Percentiles rank a stretch among this genome's conserved stretches.
phyloP scores from a whole-genome alignment of 2,329 filamentous ascomycete genomes.

The Orbilia oligospora region DNA sequence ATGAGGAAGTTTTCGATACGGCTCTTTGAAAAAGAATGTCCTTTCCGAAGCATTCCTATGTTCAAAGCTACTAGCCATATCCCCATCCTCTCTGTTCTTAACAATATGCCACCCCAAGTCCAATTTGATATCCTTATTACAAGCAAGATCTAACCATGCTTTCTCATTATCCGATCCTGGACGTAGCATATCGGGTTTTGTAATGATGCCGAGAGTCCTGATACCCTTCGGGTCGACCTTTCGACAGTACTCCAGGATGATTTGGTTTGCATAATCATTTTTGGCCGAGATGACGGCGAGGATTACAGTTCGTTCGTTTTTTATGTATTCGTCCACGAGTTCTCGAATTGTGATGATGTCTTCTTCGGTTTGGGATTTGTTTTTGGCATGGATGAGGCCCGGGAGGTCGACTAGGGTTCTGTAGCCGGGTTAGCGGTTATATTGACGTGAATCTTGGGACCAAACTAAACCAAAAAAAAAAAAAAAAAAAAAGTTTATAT shows the following conservation, averaged over 20 bases:
- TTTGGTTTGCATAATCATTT: slow-evolving; percentile 73
- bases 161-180: slow-evolving; percentile 67
- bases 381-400: slow-evolving; percentile 71
- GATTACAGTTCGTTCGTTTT: slow-evolving; percentile 73
- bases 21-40: slow-evolving; percentile 54
- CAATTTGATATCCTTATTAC: slow-evolving; percentile 48
- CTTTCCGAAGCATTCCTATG: slow-evolving; percentile 43
- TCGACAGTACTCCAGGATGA: slow-evolving; percentile 71
- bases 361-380: slow-evolving; percentile 68
- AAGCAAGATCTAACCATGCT: slow-evolving; percentile 64
- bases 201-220: slow-evolving; percentile 74
- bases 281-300: slow-evolving; percentile 72
- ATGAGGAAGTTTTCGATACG: slow-evolving; percentile 35
- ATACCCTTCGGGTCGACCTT: slow-evolving; percentile 66
- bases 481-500: neutral
- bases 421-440: neutral
- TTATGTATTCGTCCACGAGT: slow-evolving; percentile 73
- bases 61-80: slow-evolving; percentile 36
- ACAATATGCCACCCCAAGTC: slow-evolving; percentile 72
- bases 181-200: slow-evolving; percentile 71
- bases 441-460: neutral
- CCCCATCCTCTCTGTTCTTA: slow-evolving; percentile 69
- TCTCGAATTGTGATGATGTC: slow-evolving; percentile 69
- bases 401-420: slow-evolving; percentile 73
- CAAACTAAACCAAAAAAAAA: no score